These are phyloP conservation scores for Lentinus polychrous DNA, from an alignment of 1,284 basidiomycete species.

Conservation along the genomic window DNA sequence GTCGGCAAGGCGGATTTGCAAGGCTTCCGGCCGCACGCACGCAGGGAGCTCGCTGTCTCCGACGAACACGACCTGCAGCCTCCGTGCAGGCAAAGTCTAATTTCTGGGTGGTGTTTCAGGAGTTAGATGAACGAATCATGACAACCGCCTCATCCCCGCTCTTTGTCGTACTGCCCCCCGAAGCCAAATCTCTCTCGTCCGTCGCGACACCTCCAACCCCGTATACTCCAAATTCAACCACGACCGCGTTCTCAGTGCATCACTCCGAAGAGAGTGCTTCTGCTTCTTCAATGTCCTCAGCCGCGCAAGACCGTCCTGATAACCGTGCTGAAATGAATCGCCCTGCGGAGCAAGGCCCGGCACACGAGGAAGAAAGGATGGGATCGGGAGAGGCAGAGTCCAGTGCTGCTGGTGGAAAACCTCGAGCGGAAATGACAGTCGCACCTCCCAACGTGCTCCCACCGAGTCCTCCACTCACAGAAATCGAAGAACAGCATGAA, in stretches of 20 bases:
- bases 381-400: background rate
- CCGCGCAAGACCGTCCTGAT: background rate
- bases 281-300: background rate
- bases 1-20: background rate
- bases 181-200: constrained; percentile 3
- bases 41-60: too few species aligned
- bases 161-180: constrained; percentile 3
- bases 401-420: background rate
- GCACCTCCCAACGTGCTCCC: constrained; percentile 12
- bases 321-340: background rate
- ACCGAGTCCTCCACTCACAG: constrained; percentile 18
- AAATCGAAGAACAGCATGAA: constrained; percentile 10
- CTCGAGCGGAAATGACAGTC: constrained; percentile 6
- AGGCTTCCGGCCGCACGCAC: too few species aligned
- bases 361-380: background rate
- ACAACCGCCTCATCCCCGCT: constrained; percentile 4
- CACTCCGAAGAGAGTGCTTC: background rate
- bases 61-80: too few species aligned
- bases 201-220: constrained; percentile 6
- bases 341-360: background rate
- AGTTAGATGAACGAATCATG: constrained; percentile 6
- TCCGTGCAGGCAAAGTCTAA: background rate
- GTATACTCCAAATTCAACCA: constrained; percentile 6
- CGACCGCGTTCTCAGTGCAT: constrained; percentile 2
- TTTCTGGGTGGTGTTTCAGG: background rate